Percentiles rank a stretch among this genome's conserved stretches.
Conservation (phyloP, 352 stramenopile genomes). For the Globisporangium heterothallicum region DNA sequence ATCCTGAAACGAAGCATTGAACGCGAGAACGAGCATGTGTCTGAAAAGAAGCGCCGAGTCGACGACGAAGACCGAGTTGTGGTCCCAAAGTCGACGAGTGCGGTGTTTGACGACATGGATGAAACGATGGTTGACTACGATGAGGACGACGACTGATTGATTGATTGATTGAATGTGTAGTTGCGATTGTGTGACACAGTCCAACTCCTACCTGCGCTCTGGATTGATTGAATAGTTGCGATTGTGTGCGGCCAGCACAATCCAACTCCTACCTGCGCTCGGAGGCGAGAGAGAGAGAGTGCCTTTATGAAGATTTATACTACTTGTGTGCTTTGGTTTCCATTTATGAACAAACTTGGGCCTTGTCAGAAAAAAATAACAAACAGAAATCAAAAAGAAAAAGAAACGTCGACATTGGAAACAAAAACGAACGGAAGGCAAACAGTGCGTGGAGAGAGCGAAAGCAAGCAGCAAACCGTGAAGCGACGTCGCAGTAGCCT, state of each 20-base stretch:
- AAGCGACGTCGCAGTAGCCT: no score
- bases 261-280: conserved; percentile 9
- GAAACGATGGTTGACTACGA: conserved; percentile 81
- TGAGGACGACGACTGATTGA: conserved; percentile 69
- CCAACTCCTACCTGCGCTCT: conserved; percentile 13
- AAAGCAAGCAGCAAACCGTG: no score
- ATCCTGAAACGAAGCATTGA: conserved; percentile 3
- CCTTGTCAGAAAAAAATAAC: conserved; percentile 9
- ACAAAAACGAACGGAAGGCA: neutral
- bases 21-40: neutral
- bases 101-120: conserved; percentile 62
- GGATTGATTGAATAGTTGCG: conserved; percentile 1
- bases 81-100: conserved; percentile 26
- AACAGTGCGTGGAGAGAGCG: no score
- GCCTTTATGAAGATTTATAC: conserved; percentile 29
- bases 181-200: neutral
- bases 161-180: neutral
- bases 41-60: conserved; percentile 16
- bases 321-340: conserved; percentile 30
- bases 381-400: conserved; percentile 12
- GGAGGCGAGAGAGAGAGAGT: conserved; percentile 13
- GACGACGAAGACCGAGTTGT: conserved; percentile 21
- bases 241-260: conserved; percentile 1
- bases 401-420: conserved; percentile 6
- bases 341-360: conserved; percentile 11